phyloP scores from a whole-genome alignment of 345 rosid genomes.

The Kandelia obovata region DNA sequence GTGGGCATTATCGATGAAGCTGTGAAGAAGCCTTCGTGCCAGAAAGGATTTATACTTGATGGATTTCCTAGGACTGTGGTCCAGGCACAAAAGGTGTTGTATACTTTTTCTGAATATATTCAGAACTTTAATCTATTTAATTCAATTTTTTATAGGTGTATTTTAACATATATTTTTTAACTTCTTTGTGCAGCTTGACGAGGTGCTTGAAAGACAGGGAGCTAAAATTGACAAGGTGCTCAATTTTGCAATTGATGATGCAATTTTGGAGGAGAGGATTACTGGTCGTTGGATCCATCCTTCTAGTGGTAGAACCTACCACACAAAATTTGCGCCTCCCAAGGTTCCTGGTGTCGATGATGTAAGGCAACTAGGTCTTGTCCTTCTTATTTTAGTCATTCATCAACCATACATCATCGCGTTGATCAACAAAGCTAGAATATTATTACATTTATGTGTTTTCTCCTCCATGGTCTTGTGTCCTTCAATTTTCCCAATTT shows the following conservation, averaged over 20 bases:
- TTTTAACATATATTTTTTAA: constrained; percentile 7
- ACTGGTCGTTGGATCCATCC: constrained; percentile 98
- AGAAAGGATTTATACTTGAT: constrained; percentile 92
- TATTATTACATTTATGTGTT: too few relatives aligned
- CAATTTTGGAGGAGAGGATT: constrained; percentile 88
- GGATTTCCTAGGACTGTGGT: constrained; percentile 89
- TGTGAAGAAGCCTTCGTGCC: constrained; percentile 84
- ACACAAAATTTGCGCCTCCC: constrained; percentile 82
- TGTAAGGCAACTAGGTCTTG: constrained; percentile 43
- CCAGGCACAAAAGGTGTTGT: constrained; percentile 79
- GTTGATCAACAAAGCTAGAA: too few relatives aligned
- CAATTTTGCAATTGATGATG: constrained; percentile 87
- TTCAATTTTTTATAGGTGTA: neutral
- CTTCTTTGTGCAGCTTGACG: constrained; percentile 64
- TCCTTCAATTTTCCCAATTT: too few relatives aligned
- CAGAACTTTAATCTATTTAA: neutral
- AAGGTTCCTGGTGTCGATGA: constrained; percentile 78
- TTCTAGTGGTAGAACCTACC: constrained; percentile 91
- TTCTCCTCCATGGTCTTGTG: too few relatives aligned
- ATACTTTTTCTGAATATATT: neutral
- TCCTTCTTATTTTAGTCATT: constrained; percentile 1
- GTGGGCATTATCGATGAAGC: constrained; percentile 96
- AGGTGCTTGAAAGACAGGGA: constrained; percentile 84
- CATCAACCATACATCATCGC: too few relatives aligned
- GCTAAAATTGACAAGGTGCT: constrained; percentile 72